These are phyloP conservation scores for Hirsutella minnesotensis DNA, from an alignment of 2,329 filamentous ascomycete genomes.

Conservation along the genomic window DNA sequence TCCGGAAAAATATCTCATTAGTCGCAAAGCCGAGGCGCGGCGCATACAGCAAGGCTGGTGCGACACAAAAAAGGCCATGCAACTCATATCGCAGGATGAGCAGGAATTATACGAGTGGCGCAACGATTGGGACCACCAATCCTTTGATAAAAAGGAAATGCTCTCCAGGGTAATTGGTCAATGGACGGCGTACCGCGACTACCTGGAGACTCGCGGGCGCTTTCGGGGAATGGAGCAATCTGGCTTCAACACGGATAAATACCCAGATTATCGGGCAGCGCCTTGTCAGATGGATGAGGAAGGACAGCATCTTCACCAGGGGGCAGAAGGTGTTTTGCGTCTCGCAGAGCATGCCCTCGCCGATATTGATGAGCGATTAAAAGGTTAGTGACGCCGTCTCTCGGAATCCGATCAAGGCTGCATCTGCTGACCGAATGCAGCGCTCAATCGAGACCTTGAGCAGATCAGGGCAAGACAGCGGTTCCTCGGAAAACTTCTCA, in stretches of 20 bases:
- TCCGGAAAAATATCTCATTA: constrained; percentile 39
- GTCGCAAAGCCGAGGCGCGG: constrained; percentile 31
- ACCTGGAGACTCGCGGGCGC: constrained; percentile 21
- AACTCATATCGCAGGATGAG: constrained; percentile 13
- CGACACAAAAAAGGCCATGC: constrained; percentile 17
- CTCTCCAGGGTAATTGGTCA: constrained; percentile 18
- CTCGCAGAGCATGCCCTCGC: constrained; percentile 20
- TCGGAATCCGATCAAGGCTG: background rate
- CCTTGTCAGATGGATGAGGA: constrained; percentile 23
- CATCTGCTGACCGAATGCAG: constrained; percentile 8
- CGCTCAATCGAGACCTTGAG: constrained; percentile 17
- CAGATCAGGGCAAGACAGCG: constrained; percentile 21
- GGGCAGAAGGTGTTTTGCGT: constrained; percentile 21
- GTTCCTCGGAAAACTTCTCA: constrained; percentile 26
- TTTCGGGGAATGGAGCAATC: constrained; percentile 25
- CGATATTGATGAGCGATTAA: constrained; percentile 20
- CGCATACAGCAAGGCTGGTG: constrained; percentile 28
- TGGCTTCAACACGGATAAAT: constrained; percentile 23
- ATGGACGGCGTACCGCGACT: constrained; percentile 20
- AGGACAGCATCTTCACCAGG: constrained; percentile 16
- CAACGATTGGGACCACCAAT: constrained; percentile 13
- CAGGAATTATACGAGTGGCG: constrained; percentile 14
- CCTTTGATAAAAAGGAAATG: constrained; percentile 17
- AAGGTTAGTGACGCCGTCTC: constrained; percentile 17
- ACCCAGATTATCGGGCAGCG: constrained; percentile 26